These are phyloP conservation scores for Dioszegia hungarica DNA, from an alignment of 768 basidiomycete species.

Conservation along the genomic window DNA sequence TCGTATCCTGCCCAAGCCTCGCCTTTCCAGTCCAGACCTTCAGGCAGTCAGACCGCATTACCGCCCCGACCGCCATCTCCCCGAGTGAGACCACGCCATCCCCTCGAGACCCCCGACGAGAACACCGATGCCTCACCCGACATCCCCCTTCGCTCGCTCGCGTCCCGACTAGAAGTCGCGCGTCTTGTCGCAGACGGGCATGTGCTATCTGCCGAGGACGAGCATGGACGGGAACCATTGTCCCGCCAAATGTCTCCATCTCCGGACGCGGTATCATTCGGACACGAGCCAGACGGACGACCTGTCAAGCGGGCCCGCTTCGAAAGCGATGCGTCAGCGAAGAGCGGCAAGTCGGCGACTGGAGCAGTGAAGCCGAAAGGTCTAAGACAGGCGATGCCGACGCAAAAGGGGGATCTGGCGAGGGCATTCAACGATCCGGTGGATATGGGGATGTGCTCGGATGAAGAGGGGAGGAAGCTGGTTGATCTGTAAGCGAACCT, in stretches of 20 bases:
- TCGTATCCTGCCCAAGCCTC: neutral
- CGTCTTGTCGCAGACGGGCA: constrained; percentile 12
- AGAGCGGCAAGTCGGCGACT: neutral
- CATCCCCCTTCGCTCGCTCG: constrained; percentile 3
- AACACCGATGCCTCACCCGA: neutral
- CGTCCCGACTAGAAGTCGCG: constrained; percentile 8
- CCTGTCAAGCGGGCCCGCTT: neutral
- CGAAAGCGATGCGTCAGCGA: neutral
- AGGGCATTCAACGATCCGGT: constrained; percentile 27
- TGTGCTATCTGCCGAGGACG: neutral
- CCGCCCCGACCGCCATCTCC: neutral
- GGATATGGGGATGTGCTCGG: constrained; percentile 31
- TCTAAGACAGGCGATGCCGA: constrained; percentile 10
- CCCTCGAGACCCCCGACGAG: neutral
- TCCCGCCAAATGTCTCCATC: neutral
- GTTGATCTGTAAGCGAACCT: constrained; percentile 26
- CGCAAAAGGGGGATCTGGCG: constrained; percentile 14
- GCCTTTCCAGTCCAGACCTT: neutral
- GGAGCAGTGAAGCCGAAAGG: neutral
- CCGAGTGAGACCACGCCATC: neutral
- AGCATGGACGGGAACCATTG: neutral
- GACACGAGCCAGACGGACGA: neutral
- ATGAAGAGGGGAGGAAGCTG: constrained; percentile 28
- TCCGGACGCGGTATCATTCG: neutral
- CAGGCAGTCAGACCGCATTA: neutral